These are phyloP conservation scores for Backusella australiensis DNA, from an alignment of 192 early-diverging fungal species.

Conservation along the genomic window DNA sequence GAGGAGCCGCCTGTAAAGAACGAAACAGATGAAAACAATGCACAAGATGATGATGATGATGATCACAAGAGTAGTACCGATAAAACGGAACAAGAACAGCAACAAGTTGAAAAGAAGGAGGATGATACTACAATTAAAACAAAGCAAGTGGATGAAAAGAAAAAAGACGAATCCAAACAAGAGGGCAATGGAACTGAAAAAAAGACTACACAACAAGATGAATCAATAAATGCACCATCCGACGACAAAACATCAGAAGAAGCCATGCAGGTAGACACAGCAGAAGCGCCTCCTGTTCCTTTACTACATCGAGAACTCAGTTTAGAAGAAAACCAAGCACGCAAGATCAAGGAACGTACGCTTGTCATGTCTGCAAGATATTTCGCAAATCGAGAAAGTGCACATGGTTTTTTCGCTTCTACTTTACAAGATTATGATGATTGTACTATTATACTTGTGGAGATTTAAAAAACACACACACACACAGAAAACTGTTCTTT, in stretches of 20 bases:
- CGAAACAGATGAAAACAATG: background rate
- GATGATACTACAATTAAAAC: background rate
- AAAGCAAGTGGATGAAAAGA: no score
- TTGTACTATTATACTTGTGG: slow-evolving; percentile 53
- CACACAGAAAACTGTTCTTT: background rate
- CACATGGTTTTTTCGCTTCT: slow-evolving; percentile 43
- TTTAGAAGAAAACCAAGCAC: slow-evolving; percentile 14
- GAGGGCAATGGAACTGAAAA: background rate
- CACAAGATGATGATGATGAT: background rate
- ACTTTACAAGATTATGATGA: slow-evolving; percentile 60
- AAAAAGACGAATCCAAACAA: background rate
- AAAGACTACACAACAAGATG: background rate
- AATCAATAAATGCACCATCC: background rate
- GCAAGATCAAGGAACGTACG: slow-evolving; percentile 37
- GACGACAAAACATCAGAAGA: background rate
- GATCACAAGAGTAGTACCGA: no score
- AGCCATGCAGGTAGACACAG: background rate
- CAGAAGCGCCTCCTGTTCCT: slow-evolving; percentile 15
- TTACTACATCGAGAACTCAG: slow-evolving; percentile 20
- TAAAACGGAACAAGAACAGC: no score
- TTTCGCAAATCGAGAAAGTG: slow-evolving; percentile 49
- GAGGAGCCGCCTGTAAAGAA: background rate
- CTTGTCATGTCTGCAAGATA: slow-evolving; percentile 42
- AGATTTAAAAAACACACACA: slow-evolving; percentile 8
- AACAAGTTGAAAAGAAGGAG: background rate